Evolutionary conservation across 352 stramenopile species (phyloP).

Genomic region (Phytophthora pinifolia): DNA sequence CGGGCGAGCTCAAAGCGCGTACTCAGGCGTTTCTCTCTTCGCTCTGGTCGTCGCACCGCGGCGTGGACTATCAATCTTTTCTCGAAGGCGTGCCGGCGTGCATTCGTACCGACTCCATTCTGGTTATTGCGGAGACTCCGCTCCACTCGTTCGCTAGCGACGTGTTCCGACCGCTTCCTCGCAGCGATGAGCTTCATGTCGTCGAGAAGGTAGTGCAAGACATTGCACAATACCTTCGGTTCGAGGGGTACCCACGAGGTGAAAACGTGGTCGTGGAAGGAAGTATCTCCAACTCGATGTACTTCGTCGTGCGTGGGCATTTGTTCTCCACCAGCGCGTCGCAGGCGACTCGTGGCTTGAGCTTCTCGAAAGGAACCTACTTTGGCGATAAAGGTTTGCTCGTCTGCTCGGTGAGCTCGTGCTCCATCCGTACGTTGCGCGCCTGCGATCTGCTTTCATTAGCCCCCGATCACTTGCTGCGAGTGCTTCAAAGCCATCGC

Average conservation of each 20-base stretch:
- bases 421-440: slow-evolving; percentile 49
- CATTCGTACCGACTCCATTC: slow-evolving; percentile 53
- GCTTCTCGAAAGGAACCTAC: slow-evolving; percentile 53
- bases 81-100: slow-evolving; percentile 48
- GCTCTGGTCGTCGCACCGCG: slow-evolving; percentile 61
- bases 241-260: slow-evolving; percentile 61
- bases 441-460: slow-evolving; percentile 64
- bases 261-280: slow-evolving; percentile 67
- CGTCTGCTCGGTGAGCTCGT: slow-evolving; percentile 47
- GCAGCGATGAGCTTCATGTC: slow-evolving; percentile 19
- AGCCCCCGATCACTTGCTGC: slow-evolving; percentile 38
- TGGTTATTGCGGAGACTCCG: slow-evolving; percentile 46
- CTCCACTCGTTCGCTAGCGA: slow-evolving; percentile 39
- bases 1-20: slow-evolving; percentile 38
- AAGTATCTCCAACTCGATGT: slow-evolving; percentile 66
- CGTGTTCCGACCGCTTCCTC: slow-evolving; percentile 45
- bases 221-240: slow-evolving; percentile 48
- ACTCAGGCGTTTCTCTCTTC: slow-evolving; percentile 60
- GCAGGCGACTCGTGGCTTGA: slow-evolving; percentile 22
- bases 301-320: slow-evolving; percentile 60
- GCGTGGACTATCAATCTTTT: slow-evolving; percentile 60
- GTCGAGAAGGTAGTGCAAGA: slow-evolving; percentile 35
- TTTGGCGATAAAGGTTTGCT: slow-evolving; percentile 64
- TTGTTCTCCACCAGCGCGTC: slow-evolving; percentile 38
- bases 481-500: slow-evolving; percentile 43